Evolutionary conservation across 164 flowering plant genomes (phyloP), one percentile per base, ranked within the genome.

Genomic region (Berberis thunbergii): DNA sequence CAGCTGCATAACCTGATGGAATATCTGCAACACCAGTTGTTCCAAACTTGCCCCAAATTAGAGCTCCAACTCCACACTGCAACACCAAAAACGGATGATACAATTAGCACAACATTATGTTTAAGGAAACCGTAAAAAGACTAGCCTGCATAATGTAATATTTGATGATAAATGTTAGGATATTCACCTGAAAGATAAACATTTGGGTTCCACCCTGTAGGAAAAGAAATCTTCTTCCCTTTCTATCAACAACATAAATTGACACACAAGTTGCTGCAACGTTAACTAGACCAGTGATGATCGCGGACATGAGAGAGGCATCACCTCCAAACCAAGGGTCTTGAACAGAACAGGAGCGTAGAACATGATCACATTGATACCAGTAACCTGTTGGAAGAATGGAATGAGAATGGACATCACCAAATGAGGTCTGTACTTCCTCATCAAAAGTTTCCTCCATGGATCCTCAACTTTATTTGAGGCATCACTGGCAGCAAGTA

Each of bases 311-410:
- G 4, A 69, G 67, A 4, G 72, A 69, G 10, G 66, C 72, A 44
- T 57, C 49, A 44, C 54, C 52, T 40, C 67, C 67, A 57, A 69
- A n/a, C 72, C 72, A 50, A 69, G 61, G 12, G 72, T 63, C 67
- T 59, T 69, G 38, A 69, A 69, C 10, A 69, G 49, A 9, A 69
- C 72, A 3, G 67, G 72, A 7, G 72, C 72, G 4, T 69, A 63
- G 57, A 69, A 69, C 58, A 59, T 69, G n/a, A 69, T 39, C 8
- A 67, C 69, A 67, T 67, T 67, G 45, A 67, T 67, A 5, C 69
- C 69, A 40, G 69, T 67, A 11, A 63, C 3, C 48, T 71, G 78
- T 45, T 75, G 72, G 60, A 72, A 65, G 55, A 72, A 62, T 7
- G 78, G 75, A 60, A 75, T 65, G 2, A 66, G 10, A 7, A 66